A percentile compares a stretch with the other conserved stretches of the same genome.
phyloP scores from a whole-genome alignment of 2,329 filamentous ascomycete species.

The Arthrobotrys sphaeroides region DNA sequence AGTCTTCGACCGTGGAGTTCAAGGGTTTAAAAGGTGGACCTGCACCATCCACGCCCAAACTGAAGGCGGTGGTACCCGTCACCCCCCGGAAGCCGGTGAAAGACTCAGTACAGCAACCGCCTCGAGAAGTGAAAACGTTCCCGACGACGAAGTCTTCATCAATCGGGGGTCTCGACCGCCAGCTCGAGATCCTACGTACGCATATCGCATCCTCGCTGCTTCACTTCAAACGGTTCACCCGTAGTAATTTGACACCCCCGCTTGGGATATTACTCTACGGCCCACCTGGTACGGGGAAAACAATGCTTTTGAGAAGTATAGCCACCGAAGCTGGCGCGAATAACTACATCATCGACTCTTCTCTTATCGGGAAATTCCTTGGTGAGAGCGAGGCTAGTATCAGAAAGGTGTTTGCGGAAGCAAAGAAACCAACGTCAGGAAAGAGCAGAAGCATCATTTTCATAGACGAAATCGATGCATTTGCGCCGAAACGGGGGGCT shows the following conservation, averaged over 20 bases:
- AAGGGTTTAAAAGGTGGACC: slow-evolving; percentile 33
- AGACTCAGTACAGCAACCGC: background rate
- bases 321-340: slow-evolving; percentile 56
- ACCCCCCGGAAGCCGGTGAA: slow-evolving; percentile 20
- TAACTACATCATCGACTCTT: slow-evolving; percentile 56
- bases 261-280: slow-evolving; percentile 58
- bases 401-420: slow-evolving; percentile 57
- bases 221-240: slow-evolving; percentile 56
- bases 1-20: slow-evolving; percentile 49
- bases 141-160: slow-evolving; percentile 54
- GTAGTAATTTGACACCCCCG: slow-evolving; percentile 56
- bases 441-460: slow-evolving; percentile 58
- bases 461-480: slow-evolving; percentile 57
- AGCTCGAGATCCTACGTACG: slow-evolving; percentile 54
- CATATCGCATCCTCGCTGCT: slow-evolving; percentile 56
- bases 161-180: slow-evolving; percentile 56
- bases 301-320: slow-evolving; percentile 57
- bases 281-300: slow-evolving; percentile 58
- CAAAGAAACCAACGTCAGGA: slow-evolving; percentile 47
- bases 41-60: slow-evolving; percentile 26
- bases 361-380: slow-evolving; percentile 58
- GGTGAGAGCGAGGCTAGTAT: slow-evolving; percentile 58
- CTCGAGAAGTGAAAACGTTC: slow-evolving; percentile 32
- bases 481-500: slow-evolving; percentile 55
- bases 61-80: slow-evolving; percentile 21